Base-by-base conservation (phyloP, 805 yeast genomes). In the Zygoascus ofunaensis region DNA sequence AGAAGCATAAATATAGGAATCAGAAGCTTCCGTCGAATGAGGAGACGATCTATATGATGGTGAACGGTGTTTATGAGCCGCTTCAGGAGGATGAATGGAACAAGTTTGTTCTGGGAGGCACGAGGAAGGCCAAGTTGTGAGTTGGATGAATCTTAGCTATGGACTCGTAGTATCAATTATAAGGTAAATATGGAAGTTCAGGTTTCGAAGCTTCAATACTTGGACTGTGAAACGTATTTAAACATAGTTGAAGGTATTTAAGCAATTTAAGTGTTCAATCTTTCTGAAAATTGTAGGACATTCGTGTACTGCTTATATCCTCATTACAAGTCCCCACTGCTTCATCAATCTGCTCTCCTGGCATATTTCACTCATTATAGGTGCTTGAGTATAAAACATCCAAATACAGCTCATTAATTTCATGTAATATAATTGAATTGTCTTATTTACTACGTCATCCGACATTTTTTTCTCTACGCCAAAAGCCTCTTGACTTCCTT, bases 41-140 rank as follows among this genome's bases (percentile, higher is more conserved):
- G 21, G 90, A 84, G 42, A 56, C 65, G 17, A 74, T 87, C 33
- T 89, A 76, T 64, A 87, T 90, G 83, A 68, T 87, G 49, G 74
- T 77, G 51, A 68, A 69, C 42, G 68, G 65, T 18, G 55, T 52
- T 23, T 87, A 87, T 58, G 74, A 69, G 45, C 71, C 64, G 37
- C 68, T 87, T 52, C 76, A 79, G 2, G 66, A 68, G 8, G 68
- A 64, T 0, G 75, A 72, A 42, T 87, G 94, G 89, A 47, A 40
- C 2, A 41, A 44, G 1, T 56, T 64, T 15, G 57, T 50, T 37
- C 33, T 46, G 8, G 68, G 67, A 5, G 19, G 34, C 21, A 51
- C 55, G 32, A 26, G 10, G 10, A 26, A 12, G 30, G 30, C 30
- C 10, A 26, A 26, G 12, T 12, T 26, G 30, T 26, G 30, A 26